A percentile compares a stretch with the other conserved stretches of the same genome.
phyloP scores from a whole-genome alignment of 345 rosid genomes.

The Cardamine occulta region DNA sequence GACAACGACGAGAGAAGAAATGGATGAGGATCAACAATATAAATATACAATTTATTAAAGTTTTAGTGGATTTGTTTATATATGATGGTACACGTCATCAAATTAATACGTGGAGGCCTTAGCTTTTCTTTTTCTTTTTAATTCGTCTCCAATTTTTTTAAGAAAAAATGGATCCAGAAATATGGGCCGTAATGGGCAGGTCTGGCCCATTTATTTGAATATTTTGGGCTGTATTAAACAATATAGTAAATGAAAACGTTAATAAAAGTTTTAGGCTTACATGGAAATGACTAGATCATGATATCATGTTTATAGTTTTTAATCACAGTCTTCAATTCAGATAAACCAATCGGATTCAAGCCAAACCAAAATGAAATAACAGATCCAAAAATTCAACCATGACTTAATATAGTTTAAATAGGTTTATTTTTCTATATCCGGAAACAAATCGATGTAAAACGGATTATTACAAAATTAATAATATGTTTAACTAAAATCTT shows the following conservation, averaged over 20 bases:
- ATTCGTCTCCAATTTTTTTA: not conserved
- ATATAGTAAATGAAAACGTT: not conserved
- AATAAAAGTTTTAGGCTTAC: not conserved
- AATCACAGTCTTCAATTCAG: not conserved
- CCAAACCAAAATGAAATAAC: not conserved
- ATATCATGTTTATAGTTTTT: not conserved
- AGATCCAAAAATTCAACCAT: not conserved
- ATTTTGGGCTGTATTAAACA: not conserved
- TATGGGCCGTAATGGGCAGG: conserved; percentile 3
- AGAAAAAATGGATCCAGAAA: not conserved
- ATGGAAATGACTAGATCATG: conserved; percentile 8
- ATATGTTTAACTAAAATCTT: too few species aligned
- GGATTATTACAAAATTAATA: not conserved
- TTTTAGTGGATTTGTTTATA: not conserved
- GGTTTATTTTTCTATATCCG: too few species aligned
- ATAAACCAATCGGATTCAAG: not conserved
- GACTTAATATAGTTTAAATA: not conserved
- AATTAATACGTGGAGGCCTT: conserved; percentile 19
- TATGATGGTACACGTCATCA: conserved; percentile 39
- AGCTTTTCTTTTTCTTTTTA: not conserved
- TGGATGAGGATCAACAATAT: conserved; percentile 38
- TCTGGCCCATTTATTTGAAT: not conserved
- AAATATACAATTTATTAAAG: not conserved
- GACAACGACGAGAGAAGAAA: conserved; percentile 38
- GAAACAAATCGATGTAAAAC: not conserved